Conservation (phyloP, 148 eudicot species). For the Salicornia ramosissima region DNA sequence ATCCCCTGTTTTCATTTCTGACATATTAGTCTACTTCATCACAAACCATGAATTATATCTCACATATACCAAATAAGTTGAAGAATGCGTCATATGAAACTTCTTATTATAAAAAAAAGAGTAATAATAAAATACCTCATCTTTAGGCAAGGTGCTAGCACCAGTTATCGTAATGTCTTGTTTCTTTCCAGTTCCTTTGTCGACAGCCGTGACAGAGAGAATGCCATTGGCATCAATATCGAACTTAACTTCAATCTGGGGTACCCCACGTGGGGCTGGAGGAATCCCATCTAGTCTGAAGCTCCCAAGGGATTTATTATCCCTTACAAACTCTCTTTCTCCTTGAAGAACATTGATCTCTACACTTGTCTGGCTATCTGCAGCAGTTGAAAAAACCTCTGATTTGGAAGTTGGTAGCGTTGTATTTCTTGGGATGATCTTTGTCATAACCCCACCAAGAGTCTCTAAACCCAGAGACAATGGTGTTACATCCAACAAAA, state of each 20-base stretch:
- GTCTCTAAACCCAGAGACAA: conserved; percentile 62
- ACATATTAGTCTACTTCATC: no score
- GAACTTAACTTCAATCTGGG: conserved; percentile 62
- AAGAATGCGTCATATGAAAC: no score
- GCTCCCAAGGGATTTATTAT: conserved; percentile 63
- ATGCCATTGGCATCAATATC: conserved; percentile 75
- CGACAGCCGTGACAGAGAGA: conserved; percentile 58
- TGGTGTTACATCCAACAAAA: conserved; percentile 60
- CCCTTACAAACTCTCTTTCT: conserved; percentile 68
- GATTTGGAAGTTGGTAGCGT: conserved; percentile 63
- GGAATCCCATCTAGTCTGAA: conserved; percentile 70
- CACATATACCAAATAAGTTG: no score
- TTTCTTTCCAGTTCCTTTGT: conserved; percentile 71
- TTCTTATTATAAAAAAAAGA: no score
- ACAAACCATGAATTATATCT: no score
- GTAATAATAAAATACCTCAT: conserved; percentile 68
- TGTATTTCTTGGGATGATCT: conserved; percentile 63
- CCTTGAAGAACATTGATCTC: conserved; percentile 70
- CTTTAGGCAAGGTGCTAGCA: conserved; percentile 62
- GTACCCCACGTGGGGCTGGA: conserved; percentile 76
- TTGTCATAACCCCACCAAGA: conserved; percentile 66
- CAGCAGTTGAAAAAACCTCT: conserved; percentile 73
- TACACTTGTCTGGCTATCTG: conserved; percentile 66
- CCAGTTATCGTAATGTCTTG: conserved; percentile 72
- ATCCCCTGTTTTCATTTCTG: no score